These are phyloP conservation scores for Drechslerella coelobrocha DNA, from an alignment of 2,329 filamentous ascomycete genomes.

Conservation along the genomic window DNA sequence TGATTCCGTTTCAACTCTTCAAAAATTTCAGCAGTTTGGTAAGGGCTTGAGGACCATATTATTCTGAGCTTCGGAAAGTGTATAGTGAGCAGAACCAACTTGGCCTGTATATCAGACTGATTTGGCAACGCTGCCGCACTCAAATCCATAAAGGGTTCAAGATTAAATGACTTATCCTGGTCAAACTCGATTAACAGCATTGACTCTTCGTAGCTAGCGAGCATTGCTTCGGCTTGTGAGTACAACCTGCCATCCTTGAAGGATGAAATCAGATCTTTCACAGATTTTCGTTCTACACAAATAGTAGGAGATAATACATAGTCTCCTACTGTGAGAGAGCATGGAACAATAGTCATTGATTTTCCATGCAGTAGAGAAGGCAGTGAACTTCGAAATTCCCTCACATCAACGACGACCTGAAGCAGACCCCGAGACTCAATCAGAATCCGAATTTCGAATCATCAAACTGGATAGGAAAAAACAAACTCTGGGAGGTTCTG, in stretches of 20 bases:
- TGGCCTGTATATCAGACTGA: constrained; percentile 82
- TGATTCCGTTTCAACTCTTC: constrained; percentile 88
- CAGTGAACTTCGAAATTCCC: constrained; percentile 91
- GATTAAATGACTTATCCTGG: constrained; percentile 93
- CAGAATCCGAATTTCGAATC: neutral
- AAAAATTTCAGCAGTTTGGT: constrained; percentile 97
- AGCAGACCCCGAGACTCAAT: neutral
- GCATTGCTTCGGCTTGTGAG: constrained; percentile 91
- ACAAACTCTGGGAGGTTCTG: constrained; percentile 78
- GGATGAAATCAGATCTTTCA: constrained; percentile 87
- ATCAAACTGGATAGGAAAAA: neutral
- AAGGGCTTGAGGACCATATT: constrained; percentile 91
- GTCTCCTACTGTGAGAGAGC: constrained; percentile 94
- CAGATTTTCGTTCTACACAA: constrained; percentile 91
- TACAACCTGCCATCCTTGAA: constrained; percentile 91
- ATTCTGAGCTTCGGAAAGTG: constrained; percentile 88
- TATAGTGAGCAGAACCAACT: constrained; percentile 88
- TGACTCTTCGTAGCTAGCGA: constrained; percentile 84
- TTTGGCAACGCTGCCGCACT: constrained; percentile 59
- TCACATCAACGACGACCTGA: constrained; percentile 78
- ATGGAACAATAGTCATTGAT: constrained; percentile 86
- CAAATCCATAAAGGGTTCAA: constrained; percentile 66
- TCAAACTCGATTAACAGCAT: constrained; percentile 98
- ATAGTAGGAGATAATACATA: constrained; percentile 91
- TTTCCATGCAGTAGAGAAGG: constrained; percentile 90